These are phyloP conservation scores for Alternaria novae-zelandiae DNA, from an alignment of 2,329 filamentous ascomycete genomes.

Conservation along the genomic window DNA sequence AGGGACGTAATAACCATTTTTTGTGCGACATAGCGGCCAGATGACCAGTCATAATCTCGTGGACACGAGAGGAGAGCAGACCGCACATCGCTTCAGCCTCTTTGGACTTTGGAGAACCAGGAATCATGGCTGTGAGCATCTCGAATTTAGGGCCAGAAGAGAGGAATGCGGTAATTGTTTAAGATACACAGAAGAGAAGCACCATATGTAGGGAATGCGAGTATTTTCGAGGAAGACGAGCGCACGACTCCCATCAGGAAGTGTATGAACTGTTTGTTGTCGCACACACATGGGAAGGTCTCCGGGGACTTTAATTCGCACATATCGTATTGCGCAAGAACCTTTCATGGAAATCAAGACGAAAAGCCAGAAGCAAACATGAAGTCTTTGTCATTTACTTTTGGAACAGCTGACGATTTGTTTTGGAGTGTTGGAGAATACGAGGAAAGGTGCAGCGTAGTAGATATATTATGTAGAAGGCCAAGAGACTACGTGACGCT, in stretches of 20 bases:
- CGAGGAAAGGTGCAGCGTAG: no score
- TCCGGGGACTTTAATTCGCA: no score
- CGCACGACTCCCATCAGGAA: background rate
- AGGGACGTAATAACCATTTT: background rate
- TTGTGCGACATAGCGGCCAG: background rate
- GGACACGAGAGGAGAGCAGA: background rate
- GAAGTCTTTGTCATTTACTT: no score
- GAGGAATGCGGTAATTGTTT: background rate
- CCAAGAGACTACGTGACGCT: no score
- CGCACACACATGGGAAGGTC: no score
- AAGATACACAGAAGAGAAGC: background rate
- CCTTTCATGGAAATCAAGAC: background rate
- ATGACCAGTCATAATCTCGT: background rate
- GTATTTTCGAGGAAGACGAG: background rate
- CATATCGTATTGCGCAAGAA: no score
- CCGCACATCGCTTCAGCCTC: fast-evolving
- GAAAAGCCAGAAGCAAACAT: background rate
- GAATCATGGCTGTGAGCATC: fast-evolving
- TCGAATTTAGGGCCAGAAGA: background rate
- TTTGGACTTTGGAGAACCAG: background rate
- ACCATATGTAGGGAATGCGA: fast-evolving
- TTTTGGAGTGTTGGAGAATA: background rate
- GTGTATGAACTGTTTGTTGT: no score
- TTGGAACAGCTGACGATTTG: no score
- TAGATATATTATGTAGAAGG: no score